Base-by-base conservation (phyloP, 2,329 filamentous ascomycete genomes). In the Colletotrichum abscissum region DNA sequence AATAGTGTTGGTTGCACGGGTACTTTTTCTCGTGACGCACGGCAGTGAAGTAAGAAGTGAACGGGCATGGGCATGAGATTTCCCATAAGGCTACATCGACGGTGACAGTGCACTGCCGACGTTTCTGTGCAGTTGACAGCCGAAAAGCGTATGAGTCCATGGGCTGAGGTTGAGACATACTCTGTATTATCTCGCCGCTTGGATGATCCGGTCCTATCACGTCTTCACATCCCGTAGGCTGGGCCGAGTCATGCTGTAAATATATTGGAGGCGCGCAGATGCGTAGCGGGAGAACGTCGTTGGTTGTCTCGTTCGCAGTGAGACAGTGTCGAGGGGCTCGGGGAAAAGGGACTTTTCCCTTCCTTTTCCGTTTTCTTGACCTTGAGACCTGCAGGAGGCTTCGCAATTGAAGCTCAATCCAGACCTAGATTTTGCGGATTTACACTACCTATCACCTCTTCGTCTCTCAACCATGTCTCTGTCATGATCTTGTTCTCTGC, bases 341-440 rank as follows among this genome's bases (percentile, higher is more conserved):
- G 57, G 12, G 26, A 9, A 59, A 63, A 35, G 24, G 38, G 22
- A 4, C 4, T 7, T 54, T 33, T 16, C 38, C 8, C 12, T 19
- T 63, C 12, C 22, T 24, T 42, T n/a, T 54, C 14, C n/a, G 28
- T 58, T 16, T 58, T 22, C 57, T 9, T 16, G 11, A 11, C 58
- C 46, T 26, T 38, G 30, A 69, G 59, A 65, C 42, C 16, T 70
- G 55, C 33, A 70, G 67, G 49, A 22, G n/a, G 14, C 5, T 49
- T 30, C 28, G 22, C 14, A 16, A 16, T 42, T 11, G 9, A 11
- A 22, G 16, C 9, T 7, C 19, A 8, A 49, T 22, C 19, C 19
- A 49, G 19, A 11, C 16, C 42, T 22, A n/a, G 19, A 9, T 11
- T 49, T n/a, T n/a, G 8, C 42, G 19, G 42, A 49, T 8, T 49